Evolutionary conservation across 257 asterid genomes (phyloP).

Genomic region (Penstemon davidsonii): DNA sequence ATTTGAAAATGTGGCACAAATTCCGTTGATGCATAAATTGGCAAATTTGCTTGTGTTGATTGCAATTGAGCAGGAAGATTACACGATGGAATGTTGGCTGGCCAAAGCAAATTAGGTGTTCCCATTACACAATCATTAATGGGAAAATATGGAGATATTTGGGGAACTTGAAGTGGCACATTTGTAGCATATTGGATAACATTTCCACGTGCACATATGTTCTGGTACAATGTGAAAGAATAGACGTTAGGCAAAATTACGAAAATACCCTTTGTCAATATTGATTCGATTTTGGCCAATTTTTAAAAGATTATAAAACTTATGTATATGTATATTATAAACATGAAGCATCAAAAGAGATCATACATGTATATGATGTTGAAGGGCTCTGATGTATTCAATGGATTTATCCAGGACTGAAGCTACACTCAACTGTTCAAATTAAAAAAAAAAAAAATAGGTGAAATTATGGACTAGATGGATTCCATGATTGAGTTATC

Average conservation of each 20-base stretch:
- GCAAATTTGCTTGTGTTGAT: not conserved
- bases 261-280: no score
- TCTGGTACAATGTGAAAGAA: not conserved
- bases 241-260: no score
- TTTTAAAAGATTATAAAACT: no score
- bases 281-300: no score
- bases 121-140: not conserved
- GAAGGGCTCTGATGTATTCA: constrained; percentile 6
- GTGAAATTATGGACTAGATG: not conserved
- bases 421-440: not conserved
- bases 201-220: not conserved
- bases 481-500: not conserved
- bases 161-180: not conserved
- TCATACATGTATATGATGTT: not conserved
- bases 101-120: not conserved
- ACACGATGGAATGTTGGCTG: not conserved
- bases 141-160: not conserved
- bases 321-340: no score
- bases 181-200: not conserved
- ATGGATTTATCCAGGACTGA: constrained; percentile 9
- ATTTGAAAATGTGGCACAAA: not conserved
- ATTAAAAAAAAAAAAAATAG: not conserved
- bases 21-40: not conserved
- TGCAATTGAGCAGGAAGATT: not conserved
- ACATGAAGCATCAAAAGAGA: not conserved